Conservation (phyloP, 305 asterid species). For the Petunia hybrid region DNA sequence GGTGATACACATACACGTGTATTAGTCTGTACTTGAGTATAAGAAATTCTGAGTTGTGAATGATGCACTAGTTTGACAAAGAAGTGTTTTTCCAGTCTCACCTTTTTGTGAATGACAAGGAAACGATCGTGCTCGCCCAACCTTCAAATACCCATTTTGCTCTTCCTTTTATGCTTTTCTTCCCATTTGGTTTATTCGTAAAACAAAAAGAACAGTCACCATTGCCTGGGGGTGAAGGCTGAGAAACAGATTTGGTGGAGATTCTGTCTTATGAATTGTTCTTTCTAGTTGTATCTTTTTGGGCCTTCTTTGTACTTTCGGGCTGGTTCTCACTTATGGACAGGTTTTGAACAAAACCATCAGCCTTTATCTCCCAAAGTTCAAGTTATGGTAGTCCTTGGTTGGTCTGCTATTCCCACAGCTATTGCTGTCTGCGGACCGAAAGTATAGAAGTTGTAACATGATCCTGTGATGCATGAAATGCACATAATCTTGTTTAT, state of each 20-base stretch:
- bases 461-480: slow-evolving; percentile 20
- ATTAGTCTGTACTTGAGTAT: neutral
- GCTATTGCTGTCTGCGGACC: slow-evolving; percentile 2
- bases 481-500: slow-evolving; percentile 5
- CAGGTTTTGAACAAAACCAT: neutral
- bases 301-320: neutral
- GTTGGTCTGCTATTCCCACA: slow-evolving; percentile 19
- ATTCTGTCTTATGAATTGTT: neutral
- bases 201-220: neutral
- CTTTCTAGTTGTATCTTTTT: neutral
- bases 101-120: neutral
- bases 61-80: neutral
- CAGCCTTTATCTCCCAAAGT: neutral
- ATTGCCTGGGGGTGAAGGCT: neutral
- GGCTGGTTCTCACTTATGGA: slow-evolving; percentile 16
- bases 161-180: neutral
- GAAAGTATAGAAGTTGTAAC: neutral
- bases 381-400: slow-evolving; percentile 23
- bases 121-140: neutral
- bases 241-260: slow-evolving; percentile 22
- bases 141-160: neutral
- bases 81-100: slow-evolving; percentile 14
- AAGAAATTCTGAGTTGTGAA: neutral
- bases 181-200: slow-evolving; percentile 16
- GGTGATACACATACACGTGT: neutral